Conservation (phyloP, 1,284 basidiomycete species). For the Athelia psychrophila region DNA sequence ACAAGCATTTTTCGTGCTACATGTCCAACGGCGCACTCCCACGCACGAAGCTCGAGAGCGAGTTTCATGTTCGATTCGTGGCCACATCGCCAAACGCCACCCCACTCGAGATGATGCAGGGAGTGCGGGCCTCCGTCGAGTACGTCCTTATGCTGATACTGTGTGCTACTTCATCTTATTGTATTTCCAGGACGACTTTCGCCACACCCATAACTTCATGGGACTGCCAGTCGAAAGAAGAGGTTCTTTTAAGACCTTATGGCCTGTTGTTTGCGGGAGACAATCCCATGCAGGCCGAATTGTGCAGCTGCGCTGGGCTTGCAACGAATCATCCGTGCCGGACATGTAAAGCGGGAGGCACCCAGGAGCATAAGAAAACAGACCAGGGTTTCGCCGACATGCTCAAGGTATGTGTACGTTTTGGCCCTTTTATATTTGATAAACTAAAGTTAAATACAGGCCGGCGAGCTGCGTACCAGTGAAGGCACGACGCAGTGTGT, state of each 20-base stretch:
- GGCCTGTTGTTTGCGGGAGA: slow-evolving; percentile 22
- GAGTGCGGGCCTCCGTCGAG: slow-evolving; percentile 20
- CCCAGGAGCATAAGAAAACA: slow-evolving; percentile 15
- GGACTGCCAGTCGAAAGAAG: slow-evolving; percentile 15
- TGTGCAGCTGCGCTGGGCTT: slow-evolving; percentile 26
- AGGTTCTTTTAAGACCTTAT: slow-evolving; percentile 23
- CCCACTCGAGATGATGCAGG: slow-evolving; percentile 23
- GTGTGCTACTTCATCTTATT: neutral
- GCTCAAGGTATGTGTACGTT: slow-evolving; percentile 13
- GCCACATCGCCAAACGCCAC: slow-evolving; percentile 24
- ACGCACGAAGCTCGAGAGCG: slow-evolving; percentile 20
- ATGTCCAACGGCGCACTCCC: slow-evolving; percentile 22
- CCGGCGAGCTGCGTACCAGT: slow-evolving; percentile 8
- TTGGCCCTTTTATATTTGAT: neutral
- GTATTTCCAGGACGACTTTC: neutral
- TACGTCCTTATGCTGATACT: slow-evolving; percentile 9
- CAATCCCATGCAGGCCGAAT: slow-evolving; percentile 34
- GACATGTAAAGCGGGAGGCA: slow-evolving; percentile 25
- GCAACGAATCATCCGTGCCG: slow-evolving; percentile 26
- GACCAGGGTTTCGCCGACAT: slow-evolving; percentile 16
- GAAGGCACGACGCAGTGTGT: slow-evolving; percentile 11
- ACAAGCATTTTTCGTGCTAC: slow-evolving; percentile 27
- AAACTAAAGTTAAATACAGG: slow-evolving; percentile 1
- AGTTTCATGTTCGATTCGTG: slow-evolving; percentile 26
- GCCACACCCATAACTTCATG: slow-evolving; percentile 14